These are phyloP conservation scores for Thuja plicata DNA, from an alignment of 83 land plant species.

Conservation along the genomic window DNA sequence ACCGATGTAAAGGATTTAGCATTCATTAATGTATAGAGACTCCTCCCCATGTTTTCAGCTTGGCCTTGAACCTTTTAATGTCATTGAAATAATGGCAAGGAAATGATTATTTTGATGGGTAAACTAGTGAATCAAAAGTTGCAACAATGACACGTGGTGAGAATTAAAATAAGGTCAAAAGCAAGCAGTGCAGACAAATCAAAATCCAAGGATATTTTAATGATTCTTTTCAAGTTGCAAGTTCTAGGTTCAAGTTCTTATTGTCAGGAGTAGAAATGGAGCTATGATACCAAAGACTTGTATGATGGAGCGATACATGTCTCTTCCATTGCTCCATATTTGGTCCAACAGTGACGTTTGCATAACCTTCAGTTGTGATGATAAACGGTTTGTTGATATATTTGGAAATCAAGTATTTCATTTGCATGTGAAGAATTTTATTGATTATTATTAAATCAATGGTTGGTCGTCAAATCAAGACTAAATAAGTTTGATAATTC, in stretches of 20 bases:
- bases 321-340: background rate
- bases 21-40: background rate
- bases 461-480: too few species aligned
- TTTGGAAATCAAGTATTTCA: background rate
- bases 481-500: too few species aligned
- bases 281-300: background rate
- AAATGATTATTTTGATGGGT: background rate
- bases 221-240: background rate
- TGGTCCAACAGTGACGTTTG: background rate
- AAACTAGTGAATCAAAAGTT: background rate
- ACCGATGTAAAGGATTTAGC: background rate
- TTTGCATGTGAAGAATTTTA: background rate
- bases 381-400: too few species aligned
- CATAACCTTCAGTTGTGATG: too few species aligned
- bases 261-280: background rate
- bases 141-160: background rate
- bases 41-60: background rate
- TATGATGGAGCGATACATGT: background rate
- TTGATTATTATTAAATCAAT: background rate
- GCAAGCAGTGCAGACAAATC: background rate
- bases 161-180: too few species aligned
- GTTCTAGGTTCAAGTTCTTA: background rate
- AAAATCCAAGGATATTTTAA: too few species aligned
- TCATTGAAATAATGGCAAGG: background rate
- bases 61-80: too few species aligned